These are phyloP conservation scores for Protomyces inouyei DNA, from an alignment of 1,139 yeast genomes.

Conservation along the genomic window DNA sequence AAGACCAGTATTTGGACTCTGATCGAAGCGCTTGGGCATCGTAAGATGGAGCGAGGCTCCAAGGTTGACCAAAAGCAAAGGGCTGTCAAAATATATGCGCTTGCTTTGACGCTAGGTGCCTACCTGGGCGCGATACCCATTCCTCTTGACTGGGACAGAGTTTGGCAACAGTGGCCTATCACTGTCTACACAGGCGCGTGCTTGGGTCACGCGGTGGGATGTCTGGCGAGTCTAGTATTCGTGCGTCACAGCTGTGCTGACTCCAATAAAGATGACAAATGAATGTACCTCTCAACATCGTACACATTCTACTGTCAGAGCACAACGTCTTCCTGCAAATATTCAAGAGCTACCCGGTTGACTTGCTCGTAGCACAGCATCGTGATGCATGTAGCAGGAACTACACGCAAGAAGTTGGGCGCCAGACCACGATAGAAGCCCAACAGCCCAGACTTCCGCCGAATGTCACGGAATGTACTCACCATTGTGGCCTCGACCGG, in stretches of 20 bases:
- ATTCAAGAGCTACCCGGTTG: neutral
- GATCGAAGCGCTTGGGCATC: neutral
- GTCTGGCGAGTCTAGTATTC: conserved; percentile 30
- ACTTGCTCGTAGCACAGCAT: conserved; percentile 67
- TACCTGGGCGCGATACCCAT: conserved; percentile 94
- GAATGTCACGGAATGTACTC: conserved; percentile 39
- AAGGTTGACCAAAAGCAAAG: neutral
- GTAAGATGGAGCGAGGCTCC: neutral
- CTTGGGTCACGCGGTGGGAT: conserved; percentile 62
- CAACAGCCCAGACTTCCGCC: conserved; percentile 46
- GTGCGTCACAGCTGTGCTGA: no score
- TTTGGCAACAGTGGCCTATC: conserved; percentile 97
- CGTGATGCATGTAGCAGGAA: conserved; percentile 77
- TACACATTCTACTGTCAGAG: no score
- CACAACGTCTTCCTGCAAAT: neutral
- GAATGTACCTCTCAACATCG: no score
- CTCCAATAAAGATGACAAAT: no score
- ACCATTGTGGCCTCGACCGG: conserved; percentile 36
- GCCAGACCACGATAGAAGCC: conserved; percentile 78
- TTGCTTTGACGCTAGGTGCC: conserved; percentile 60
- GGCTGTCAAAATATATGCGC: neutral
- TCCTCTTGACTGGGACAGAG: conserved; percentile 96
- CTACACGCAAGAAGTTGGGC: conserved; percentile 77
- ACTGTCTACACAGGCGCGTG: conserved; percentile 80
- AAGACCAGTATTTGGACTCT: neutral